These are phyloP conservation scores for Vigna unguiculata DNA, from an alignment of 306 rosid genomes.

Conservation along the genomic window DNA sequence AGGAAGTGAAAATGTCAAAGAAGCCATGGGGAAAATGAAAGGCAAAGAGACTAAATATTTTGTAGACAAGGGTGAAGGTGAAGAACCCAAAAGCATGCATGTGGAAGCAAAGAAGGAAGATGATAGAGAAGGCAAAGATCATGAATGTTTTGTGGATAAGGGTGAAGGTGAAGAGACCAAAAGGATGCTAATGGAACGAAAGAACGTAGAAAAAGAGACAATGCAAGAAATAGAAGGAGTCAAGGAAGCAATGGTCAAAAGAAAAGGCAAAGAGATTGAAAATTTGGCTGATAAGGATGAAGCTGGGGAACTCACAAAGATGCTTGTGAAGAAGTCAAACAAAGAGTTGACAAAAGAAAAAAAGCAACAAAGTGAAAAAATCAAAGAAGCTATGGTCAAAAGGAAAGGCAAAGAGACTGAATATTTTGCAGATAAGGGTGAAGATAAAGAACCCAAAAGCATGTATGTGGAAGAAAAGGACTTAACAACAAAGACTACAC, in stretches of 20 bases:
- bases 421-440: not conserved
- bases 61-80: conserved; percentile 5
- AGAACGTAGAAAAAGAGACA: not conserved
- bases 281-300: not conserved
- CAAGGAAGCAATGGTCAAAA: conserved; percentile 5
- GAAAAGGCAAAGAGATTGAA: not conserved
- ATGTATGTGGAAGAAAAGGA: not conserved
- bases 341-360: conserved; percentile 1
- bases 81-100: not conserved
- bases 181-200: not conserved
- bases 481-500: not conserved
- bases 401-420: not conserved
- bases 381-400: not conserved
- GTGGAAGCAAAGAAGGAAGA: conserved; percentile 3
- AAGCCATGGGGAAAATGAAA: not conserved
- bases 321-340: not conserved
- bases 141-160: not conserved
- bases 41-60: not conserved
- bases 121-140: not conserved
- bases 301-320: conserved; percentile 2
- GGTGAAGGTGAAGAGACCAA: not conserved
- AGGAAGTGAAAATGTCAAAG: not conserved
- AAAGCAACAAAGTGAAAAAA: not conserved
- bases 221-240: conserved; percentile 11
- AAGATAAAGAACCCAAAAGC: conserved; percentile 7